A percentile compares a stretch with the other conserved stretches of the same genome.
Evolutionary conservation across 495 filamentous ascomycete genomes (phyloP).

Genomic region (Hypomontagnella submonticulosa): DNA sequence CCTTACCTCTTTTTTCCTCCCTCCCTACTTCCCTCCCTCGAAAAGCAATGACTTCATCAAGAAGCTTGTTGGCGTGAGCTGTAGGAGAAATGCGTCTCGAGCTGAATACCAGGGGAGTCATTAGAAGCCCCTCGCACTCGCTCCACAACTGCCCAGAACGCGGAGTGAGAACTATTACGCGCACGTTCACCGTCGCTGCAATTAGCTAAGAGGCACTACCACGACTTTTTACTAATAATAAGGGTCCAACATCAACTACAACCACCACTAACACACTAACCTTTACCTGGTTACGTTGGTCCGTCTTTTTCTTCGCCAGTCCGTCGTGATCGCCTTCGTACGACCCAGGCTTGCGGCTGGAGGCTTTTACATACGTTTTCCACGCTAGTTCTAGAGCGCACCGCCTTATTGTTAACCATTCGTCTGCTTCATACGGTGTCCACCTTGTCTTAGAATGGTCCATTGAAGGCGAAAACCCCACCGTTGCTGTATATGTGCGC

Average conservation of each 20-base stretch:
- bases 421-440: slow-evolving; percentile 13
- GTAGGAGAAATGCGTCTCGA: slow-evolving; percentile 31
- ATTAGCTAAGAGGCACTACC: slow-evolving; percentile 19
- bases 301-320: slow-evolving; percentile 13
- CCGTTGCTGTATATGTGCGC: slow-evolving; percentile 25
- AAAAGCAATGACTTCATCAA: slow-evolving; percentile 28
- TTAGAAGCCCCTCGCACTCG: slow-evolving; percentile 13
- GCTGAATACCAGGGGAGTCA: slow-evolving; percentile 8
- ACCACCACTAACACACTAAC: slow-evolving; percentile 5
- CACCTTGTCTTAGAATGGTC: slow-evolving; percentile 26
- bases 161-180: slow-evolving; percentile 30
- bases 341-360: slow-evolving; percentile 17
- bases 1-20: background rate
- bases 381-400: slow-evolving; percentile 9
- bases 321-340: slow-evolving; percentile 25
- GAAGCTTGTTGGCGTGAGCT: slow-evolving; percentile 7
- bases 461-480: slow-evolving; percentile 31
- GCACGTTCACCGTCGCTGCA: slow-evolving; percentile 25
- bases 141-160: slow-evolving; percentile 1
- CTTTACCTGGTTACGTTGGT: slow-evolving; percentile 10
- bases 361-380: slow-evolving; percentile 24
- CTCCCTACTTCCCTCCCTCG: background rate
- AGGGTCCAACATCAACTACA: slow-evolving; percentile 10
- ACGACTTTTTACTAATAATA: slow-evolving; percentile 25
- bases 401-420: slow-evolving; percentile 3